phyloP scores from a whole-genome alignment of 371 early-diverging fungal genomes.

The Choanephora cucurbitarum region DNA sequence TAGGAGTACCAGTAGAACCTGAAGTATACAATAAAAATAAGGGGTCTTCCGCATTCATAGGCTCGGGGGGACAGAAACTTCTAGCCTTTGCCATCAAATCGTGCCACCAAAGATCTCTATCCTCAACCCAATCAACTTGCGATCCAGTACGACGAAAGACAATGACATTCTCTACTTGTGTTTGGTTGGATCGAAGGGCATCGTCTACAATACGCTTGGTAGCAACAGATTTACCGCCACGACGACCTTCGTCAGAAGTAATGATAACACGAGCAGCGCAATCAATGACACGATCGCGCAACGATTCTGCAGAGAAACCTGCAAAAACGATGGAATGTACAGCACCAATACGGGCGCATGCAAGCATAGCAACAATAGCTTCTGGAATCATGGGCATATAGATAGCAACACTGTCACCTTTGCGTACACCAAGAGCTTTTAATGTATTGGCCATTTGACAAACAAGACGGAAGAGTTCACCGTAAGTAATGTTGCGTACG shows the following conservation, averaged over 20 bases:
- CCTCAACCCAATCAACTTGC: constrained; percentile 67
- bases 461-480: constrained; percentile 79
- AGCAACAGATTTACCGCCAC: constrained; percentile 89
- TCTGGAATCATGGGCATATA: constrained; percentile 99
- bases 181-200: constrained; percentile 69
- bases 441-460: constrained; percentile 84
- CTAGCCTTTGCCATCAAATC: constrained; percentile 76
- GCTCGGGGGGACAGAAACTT: constrained; percentile 79
- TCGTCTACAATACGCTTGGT: constrained; percentile 92
- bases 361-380: constrained; percentile 89
- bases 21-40: constrained; percentile 97
- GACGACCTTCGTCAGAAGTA: constrained; percentile 85
- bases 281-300: constrained; percentile 83
- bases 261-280: constrained; percentile 77
- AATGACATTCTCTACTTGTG: constrained; percentile 79
- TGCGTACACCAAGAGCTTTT: constrained; percentile 75
- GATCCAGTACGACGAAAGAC: constrained; percentile 89
- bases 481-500: constrained; percentile 78
- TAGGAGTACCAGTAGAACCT: constrained; percentile 95
- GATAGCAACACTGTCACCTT: constrained; percentile 92
- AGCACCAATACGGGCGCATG: constrained; percentile 93
- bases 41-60: constrained; percentile 92
- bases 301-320: constrained; percentile 88
- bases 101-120: constrained; percentile 89
- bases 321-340: constrained; percentile 93